Evolutionary conservation across 2,329 filamentous ascomycete species (phyloP).

Genomic region (Peltaster fructicola): DNA sequence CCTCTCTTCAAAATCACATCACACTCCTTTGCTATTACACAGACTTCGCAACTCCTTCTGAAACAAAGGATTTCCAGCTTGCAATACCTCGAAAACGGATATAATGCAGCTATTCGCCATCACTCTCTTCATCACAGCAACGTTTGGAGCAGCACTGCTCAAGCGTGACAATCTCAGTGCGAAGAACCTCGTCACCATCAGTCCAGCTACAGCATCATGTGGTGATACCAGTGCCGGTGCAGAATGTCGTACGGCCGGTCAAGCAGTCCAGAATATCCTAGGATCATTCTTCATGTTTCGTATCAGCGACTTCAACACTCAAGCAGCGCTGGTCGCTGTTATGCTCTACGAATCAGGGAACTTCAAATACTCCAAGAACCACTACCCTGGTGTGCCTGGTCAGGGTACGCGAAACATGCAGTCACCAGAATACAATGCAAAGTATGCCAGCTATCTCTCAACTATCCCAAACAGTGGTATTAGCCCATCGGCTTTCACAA

Average conservation of each 20-base stretch:
- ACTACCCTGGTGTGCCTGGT: constrained; percentile 41
- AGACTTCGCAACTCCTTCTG: too few relatives aligned
- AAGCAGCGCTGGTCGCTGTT: constrained; percentile 52
- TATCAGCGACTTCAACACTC: constrained; percentile 37
- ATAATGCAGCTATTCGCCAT: too few relatives aligned
- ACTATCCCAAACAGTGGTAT: constrained; percentile 10
- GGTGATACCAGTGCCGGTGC: constrained; percentile 24
- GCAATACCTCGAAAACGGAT: too few relatives aligned
- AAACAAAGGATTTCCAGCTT: too few relatives aligned
- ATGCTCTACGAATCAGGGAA: constrained; percentile 54
- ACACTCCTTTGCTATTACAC: too few relatives aligned
- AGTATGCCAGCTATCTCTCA: constrained; percentile 35
- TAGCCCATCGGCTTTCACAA: constrained; percentile 14
- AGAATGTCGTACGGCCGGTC: constrained; percentile 49
- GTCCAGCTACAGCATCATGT: constrained; percentile 40
- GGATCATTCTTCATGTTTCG: constrained; percentile 39
- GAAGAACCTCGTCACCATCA: constrained; percentile 37
- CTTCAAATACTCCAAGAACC: constrained; percentile 56
- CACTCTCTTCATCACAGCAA: too few relatives aligned
- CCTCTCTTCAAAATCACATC: too few relatives aligned
- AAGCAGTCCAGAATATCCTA: constrained; percentile 41
- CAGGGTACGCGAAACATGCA: constrained; percentile 60
- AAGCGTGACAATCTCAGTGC: too few relatives aligned
- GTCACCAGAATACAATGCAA: constrained; percentile 33
- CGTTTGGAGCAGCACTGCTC: too few relatives aligned